phyloP scores from a whole-genome alignment of 768 basidiomycete genomes.

The Mycena polygramma region DNA sequence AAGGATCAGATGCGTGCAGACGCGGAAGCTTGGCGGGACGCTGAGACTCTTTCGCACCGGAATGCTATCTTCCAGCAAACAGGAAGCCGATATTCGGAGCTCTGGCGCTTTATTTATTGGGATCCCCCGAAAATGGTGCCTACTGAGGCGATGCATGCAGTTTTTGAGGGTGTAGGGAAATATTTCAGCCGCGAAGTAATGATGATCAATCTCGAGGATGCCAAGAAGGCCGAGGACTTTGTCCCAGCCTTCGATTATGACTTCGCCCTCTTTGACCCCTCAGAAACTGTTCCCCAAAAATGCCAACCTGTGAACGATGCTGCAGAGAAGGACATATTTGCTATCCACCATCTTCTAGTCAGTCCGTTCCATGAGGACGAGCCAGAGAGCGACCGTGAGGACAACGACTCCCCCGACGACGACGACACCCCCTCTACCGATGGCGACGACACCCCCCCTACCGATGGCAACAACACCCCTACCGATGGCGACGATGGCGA shows the following conservation, averaged over 20 bases:
- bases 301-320: neutral
- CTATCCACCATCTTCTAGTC: constrained; percentile 12
- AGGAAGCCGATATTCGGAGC: constrained; percentile 38
- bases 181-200: constrained; percentile 34
- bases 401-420: neutral
- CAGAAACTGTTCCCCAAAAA: neutral
- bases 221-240: constrained; percentile 1
- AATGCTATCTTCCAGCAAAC: constrained; percentile 28
- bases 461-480: neutral
- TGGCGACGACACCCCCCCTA: too few relatives aligned
- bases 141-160: constrained; percentile 47
- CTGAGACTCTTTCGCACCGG: neutral
- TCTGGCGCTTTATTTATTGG: constrained; percentile 45
- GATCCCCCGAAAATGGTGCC: constrained; percentile 41
- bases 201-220: constrained; percentile 22
- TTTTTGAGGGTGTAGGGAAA: constrained; percentile 39
- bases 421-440: too few relatives aligned
- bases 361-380: neutral
- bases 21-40: constrained; percentile 33
- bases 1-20: constrained; percentile 10
- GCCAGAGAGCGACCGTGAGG: neutral
- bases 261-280: neutral
- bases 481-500: too few relatives aligned
- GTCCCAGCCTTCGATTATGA: constrained; percentile 1
- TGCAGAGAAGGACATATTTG: constrained; percentile 5